phyloP scores from a whole-genome alignment of 2,329 filamentous ascomycete genomes.

The Trichoderma sp. region DNA sequence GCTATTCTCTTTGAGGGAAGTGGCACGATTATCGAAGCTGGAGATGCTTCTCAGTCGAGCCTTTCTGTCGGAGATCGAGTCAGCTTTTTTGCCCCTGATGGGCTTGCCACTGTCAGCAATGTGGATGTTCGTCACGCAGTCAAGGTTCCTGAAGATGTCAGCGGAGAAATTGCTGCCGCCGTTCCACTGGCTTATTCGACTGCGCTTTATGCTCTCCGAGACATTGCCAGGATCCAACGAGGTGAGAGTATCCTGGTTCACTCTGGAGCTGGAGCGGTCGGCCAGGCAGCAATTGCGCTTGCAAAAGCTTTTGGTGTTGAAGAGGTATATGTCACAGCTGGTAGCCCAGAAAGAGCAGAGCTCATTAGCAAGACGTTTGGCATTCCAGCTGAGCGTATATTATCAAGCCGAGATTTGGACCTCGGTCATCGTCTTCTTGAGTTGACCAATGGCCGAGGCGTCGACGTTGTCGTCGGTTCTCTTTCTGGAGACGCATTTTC shows the following conservation, averaged over 20 bases:
- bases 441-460: constrained; percentile 25
- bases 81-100: constrained; percentile 12
- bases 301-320: constrained; percentile 20
- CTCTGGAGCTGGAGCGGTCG: constrained; percentile 24
- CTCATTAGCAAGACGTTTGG: constrained; percentile 27
- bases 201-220: constrained; percentile 22
- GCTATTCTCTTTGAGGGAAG: constrained; percentile 10
- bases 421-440: constrained; percentile 27
- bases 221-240: constrained; percentile 27
- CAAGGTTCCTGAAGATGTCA: constrained; percentile 3
- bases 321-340: constrained; percentile 31
- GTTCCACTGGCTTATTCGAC: constrained; percentile 16
- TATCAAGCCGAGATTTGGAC: constrained; percentile 26
- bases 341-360: constrained; percentile 28
- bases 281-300: constrained; percentile 23
- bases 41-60: constrained; percentile 1
- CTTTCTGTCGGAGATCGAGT: constrained; percentile 13
- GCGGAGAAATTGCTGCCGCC: not conserved
- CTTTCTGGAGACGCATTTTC: constrained; percentile 17
- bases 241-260: constrained; percentile 27
- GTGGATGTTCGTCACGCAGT: not conserved
- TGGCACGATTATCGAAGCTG: not conserved
- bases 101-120: constrained; percentile 13
- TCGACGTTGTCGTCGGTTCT: constrained; percentile 34
- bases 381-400: constrained; percentile 30